Percentiles rank a stretch among this genome's conserved stretches.
These are phyloP conservation scores for Neonothopanus nambi DNA, from an alignment of 1,284 basidiomycete species.

Conservation along the genomic window DNA sequence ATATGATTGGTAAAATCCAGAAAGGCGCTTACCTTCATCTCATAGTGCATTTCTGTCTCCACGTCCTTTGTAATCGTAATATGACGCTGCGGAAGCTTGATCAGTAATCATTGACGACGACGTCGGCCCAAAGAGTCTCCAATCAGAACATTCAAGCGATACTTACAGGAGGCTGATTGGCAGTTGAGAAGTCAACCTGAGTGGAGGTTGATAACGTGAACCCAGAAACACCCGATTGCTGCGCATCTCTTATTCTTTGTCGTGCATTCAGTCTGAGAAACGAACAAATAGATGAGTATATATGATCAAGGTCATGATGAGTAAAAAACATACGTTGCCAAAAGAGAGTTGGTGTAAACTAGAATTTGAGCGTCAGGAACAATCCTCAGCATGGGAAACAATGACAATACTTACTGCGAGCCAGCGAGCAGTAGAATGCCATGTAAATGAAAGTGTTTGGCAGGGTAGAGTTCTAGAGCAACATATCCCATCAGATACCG, in stretches of 20 bases:
- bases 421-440: conserved; percentile 10
- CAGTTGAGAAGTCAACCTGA: too few species aligned
- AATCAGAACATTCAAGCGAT: too few species aligned
- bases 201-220: too few species aligned
- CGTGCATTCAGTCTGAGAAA: conserved; percentile 15
- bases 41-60: too few species aligned
- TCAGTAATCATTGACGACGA: too few species aligned
- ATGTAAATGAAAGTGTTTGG: conserved; percentile 15
- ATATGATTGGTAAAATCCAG: too few species aligned
- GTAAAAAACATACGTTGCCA: conserved; percentile 9
- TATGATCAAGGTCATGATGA: neutral
- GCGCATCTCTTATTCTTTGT: neutral
- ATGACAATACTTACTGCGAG: conserved; percentile 10
- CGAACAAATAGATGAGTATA: neutral
- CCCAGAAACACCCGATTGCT: too few species aligned
- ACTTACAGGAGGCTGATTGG: too few species aligned
- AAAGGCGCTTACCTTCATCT: too few species aligned
- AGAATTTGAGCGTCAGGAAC: neutral
- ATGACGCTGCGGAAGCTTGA: too few species aligned
- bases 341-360: conserved; percentile 13
- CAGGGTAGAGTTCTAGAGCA: conserved; percentile 8
- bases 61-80: too few species aligned
- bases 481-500: neutral
- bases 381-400: neutral
- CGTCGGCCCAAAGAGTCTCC: too few species aligned